Evolutionary conservation across 2,329 filamentous ascomycete species (phyloP), one percentile per base, ranked within the genome.

Genomic region (Fusarium pseudonygamai): DNA sequence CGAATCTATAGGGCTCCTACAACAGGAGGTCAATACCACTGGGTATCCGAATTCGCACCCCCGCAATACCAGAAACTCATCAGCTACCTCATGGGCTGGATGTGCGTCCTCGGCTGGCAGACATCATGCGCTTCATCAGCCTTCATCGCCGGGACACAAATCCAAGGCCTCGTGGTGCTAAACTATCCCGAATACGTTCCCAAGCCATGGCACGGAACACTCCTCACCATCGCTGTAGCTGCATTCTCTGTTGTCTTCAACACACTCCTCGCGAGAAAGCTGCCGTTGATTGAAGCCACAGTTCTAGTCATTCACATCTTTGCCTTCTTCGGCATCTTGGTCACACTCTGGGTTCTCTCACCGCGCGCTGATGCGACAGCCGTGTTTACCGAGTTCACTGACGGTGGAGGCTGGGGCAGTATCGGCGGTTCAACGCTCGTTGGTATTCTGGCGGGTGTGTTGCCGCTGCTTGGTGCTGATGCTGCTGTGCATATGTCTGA

Each of bases 1-100:
- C 59, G 2, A 5, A 52, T 28, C 16, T 39, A 1, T 22, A 76
- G 74, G 74, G 87, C 87, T 6, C 88, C 88, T 1, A 90, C 87
- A 0, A 84, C 85, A 12, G 88, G 88, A 28, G 88, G 88, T 4
- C 88, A 90, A 72, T 90, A 89, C 69, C 87, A 89, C 71, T 89
- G 87, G 87, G 87, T 89, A 3, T 88, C 84, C 3, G 86, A 88
- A 57, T 88, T 89, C 67, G 84, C 86, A 2, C 85, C 87, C 0
- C 80, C 78, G 1, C 78, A 79, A 47, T 82, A 84, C 58, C 87
- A 89, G 71, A 88, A 86, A 63, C 84, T 86, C 40, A 79, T 89
- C 4, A 88, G 86, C 67, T 91, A 90, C 73, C 77, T 87, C 22
- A 78, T 77, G 78, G 85, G 84, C 5, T 87, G 85, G 85, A 81